Conservation (phyloP, 163 green algal species). For the Chlamydomonas reinhardtii region DNA sequence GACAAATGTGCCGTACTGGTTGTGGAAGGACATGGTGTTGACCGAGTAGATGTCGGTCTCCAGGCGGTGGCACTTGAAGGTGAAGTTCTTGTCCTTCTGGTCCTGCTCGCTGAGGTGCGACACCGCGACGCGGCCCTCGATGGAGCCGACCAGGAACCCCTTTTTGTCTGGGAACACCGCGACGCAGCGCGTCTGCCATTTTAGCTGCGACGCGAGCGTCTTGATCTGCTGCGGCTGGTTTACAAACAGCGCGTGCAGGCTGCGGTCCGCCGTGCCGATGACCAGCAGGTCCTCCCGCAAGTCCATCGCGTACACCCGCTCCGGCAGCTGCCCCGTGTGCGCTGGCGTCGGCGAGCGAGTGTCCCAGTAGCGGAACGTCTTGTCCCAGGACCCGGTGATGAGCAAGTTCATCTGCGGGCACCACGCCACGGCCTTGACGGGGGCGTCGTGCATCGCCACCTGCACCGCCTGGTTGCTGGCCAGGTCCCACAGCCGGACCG, state of each 20-base stretch:
- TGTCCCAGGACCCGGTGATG: slow-evolving; percentile 95
- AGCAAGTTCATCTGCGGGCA: slow-evolving; percentile 82
- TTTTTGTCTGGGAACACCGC: slow-evolving; percentile 81
- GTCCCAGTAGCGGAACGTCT: slow-evolving; percentile 90
- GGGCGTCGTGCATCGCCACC: slow-evolving; percentile 92
- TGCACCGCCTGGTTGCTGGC: slow-evolving; percentile 80
- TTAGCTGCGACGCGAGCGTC: slow-evolving; percentile 73
- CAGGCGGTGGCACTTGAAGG: slow-evolving; percentile 75
- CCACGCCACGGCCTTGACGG: slow-evolving; percentile 72
- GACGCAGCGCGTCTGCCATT: slow-evolving; percentile 91
- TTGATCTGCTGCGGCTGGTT: slow-evolving; percentile 55
- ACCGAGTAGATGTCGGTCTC: slow-evolving; percentile 87
- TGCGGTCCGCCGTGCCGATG: slow-evolving; percentile 91
- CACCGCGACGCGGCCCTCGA: slow-evolving; percentile 64
- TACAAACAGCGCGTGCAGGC: slow-evolving; percentile 93
- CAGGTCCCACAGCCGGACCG: slow-evolving; percentile 96
- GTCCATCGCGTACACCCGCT: slow-evolving; percentile 93
- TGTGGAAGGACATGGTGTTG: slow-evolving; percentile 95
- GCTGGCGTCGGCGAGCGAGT: slow-evolving; percentile 73
- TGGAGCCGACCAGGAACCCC: slow-evolving; percentile 62
- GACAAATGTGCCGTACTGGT: slow-evolving; percentile 91
- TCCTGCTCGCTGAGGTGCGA: slow-evolving; percentile 51
- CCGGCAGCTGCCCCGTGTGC: slow-evolving; percentile 73
- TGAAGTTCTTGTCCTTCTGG: slow-evolving; percentile 74
- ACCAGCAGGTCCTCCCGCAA: slow-evolving; percentile 90